Base-by-base conservation (phyloP, 2,329 filamentous ascomycete genomes). In the Aspergillus pseudoterreus region DNA sequence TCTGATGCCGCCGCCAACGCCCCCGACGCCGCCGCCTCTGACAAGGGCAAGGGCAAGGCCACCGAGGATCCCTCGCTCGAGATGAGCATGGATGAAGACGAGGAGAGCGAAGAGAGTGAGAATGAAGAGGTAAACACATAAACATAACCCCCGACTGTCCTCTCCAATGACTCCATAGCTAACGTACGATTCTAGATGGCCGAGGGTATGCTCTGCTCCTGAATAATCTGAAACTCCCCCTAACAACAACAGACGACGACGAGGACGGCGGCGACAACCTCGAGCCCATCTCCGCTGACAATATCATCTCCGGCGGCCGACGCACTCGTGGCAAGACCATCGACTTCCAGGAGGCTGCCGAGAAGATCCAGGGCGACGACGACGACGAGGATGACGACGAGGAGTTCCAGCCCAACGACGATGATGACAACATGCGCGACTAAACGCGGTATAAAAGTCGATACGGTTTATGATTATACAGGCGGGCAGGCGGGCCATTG, bases 261-360 rank as follows among this genome's bases (percentile, higher is more conserved):
- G 88, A 89, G 48, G 87, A 88, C 42, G 90, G 91, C 50, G 90
- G 91, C 50, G 81, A 90, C 66, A 87, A 88, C 72, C 83, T 96
- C 80, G 89, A 95, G 70, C 92, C 92, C 75, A 96, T 99, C 71
- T 90, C 95, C 69, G 78, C 83, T 51, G 82, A 83, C 71, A 97
- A 97, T 81, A 95, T 97, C 71, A 85, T 97, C 68, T 71, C 76
- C 53, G 82, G 80, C 58, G 86, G 86, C 57, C 83, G 86, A 64
- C 92, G 94, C 73, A 97, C 92, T 57, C 92, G 92, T 67, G 92
- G 92, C 68, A 89, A 90, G 73, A 82, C 85, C 67, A 96, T 97
- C 70, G 90, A 97, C 80, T 97, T 90, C 75, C 87, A 88, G 65
- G 91, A 95, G 78, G 92, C 92, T 17, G 90, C 90, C 22, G 81